Evolutionary conservation across 805 yeast species (phyloP).

Genomic region (Candida coquimbonensis): DNA sequence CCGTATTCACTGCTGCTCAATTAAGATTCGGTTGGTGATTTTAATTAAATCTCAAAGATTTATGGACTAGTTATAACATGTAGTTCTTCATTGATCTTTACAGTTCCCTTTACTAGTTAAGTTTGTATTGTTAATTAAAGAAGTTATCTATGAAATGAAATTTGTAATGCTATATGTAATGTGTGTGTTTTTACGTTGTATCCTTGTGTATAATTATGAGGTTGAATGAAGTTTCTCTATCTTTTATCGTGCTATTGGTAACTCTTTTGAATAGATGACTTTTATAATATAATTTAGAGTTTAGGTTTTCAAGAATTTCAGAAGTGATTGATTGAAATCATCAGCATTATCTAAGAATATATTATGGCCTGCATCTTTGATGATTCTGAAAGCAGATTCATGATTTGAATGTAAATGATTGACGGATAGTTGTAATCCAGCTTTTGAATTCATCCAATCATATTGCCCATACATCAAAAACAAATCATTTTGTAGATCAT

Average conservation of each 20-base stretch:
- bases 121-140: too few species aligned
- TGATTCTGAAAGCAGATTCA: conserved; percentile 19
- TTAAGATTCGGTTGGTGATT: conserved; percentile 87
- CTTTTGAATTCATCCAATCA: conserved; percentile 66
- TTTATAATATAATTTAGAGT: too few species aligned
- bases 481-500: background rate
- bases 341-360: conserved; percentile 60
- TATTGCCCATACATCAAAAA: conserved; percentile 52
- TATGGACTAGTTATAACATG: background rate
- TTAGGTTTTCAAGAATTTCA: conserved; percentile 21
- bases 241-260: too few species aligned
- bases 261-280: too few species aligned
- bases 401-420: conserved; percentile 11
- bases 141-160: too few species aligned
- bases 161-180: too few species aligned
- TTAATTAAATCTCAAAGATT: background rate
- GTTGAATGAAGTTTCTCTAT: too few species aligned
- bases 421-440: conserved; percentile 32
- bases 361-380: conserved; percentile 67
- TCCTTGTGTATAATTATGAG: too few species aligned
- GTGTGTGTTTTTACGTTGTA: too few species aligned
- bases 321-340: conserved; percentile 43
- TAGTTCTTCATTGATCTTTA: background rate
- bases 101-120: too few species aligned
- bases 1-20: conserved; percentile 90